Conservation (phyloP, 208 protist genomes). For the Trypanosoma avium region DNA sequence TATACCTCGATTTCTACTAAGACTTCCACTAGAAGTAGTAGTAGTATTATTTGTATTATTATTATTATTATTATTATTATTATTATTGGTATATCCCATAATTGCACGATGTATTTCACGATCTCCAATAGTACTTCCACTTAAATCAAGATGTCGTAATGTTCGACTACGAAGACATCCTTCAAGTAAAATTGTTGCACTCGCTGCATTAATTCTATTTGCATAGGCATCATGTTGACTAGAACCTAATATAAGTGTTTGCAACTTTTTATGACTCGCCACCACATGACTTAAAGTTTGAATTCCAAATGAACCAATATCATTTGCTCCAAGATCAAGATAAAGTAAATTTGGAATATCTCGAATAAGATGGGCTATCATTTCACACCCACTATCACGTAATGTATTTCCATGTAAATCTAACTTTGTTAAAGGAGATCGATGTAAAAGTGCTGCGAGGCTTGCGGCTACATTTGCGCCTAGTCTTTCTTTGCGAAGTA, state of each 20-base stretch:
- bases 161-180: constrained; percentile 71
- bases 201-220: constrained; percentile 65
- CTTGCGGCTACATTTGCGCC: constrained; percentile 74
- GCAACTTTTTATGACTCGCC: constrained; percentile 65
- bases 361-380: constrained; percentile 67
- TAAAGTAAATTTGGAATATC: constrained; percentile 68
- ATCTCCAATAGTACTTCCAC: constrained; percentile 56
- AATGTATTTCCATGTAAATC: constrained; percentile 86
- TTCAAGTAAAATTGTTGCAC: constrained; percentile 66
- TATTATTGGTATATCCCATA: not conserved
- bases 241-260: constrained; percentile 74
- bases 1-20: not conserved
- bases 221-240: constrained; percentile 59
- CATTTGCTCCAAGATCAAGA: constrained; percentile 85
- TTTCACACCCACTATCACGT: constrained; percentile 82
- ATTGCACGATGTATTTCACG: not conserved
- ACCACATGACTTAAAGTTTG: constrained; percentile 60
- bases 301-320: constrained; percentile 63
- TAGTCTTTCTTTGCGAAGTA: constrained; percentile 69
- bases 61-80: not conserved
- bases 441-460: constrained; percentile 66
- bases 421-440: constrained; percentile 60
- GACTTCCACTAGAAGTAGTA: not conserved
- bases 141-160: constrained; percentile 70
- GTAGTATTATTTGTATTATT: not conserved